Conservation (phyloP, 176 grass and related monocot species). For the Lolium rigidum region DNA sequence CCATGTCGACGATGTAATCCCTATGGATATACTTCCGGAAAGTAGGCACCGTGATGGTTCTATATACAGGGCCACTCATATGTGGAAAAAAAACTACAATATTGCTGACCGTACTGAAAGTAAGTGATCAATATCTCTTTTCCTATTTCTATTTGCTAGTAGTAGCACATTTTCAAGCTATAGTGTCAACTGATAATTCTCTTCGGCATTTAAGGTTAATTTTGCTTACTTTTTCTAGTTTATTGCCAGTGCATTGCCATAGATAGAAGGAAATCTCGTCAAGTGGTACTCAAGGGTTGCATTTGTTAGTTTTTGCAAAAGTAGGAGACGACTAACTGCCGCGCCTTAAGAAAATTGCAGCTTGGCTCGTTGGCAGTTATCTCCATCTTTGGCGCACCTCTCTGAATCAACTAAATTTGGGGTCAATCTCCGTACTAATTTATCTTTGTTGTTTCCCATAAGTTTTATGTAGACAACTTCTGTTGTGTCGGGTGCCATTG, state of each 20-base stretch:
- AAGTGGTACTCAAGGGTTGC: neutral
- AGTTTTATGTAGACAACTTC: neutral
- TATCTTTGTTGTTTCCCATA: neutral
- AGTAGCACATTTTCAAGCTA: neutral
- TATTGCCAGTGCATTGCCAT: neutral
- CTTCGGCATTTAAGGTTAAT: neutral
- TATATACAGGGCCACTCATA: neutral
- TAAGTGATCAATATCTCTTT: conserved; percentile 17
- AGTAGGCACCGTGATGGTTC: conserved; percentile 37
- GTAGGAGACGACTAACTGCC: neutral
- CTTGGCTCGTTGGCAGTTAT: no score
- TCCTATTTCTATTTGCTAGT: neutral
- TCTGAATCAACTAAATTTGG: neutral
- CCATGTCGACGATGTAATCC: neutral
- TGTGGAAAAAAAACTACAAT: neutral
- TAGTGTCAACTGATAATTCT: neutral
- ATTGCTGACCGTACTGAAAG: conserved; percentile 24
- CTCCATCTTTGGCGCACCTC: no score
- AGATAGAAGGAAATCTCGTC: neutral
- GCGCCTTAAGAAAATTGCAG: no score
- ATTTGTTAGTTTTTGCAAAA: neutral
- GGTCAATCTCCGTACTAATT: neutral
- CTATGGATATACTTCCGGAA: neutral
- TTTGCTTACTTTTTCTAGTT: neutral
- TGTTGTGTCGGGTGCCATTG: neutral